Base-by-base conservation (phyloP, 75 land plant genomes). In the Ceratopteris richardii region DNA sequence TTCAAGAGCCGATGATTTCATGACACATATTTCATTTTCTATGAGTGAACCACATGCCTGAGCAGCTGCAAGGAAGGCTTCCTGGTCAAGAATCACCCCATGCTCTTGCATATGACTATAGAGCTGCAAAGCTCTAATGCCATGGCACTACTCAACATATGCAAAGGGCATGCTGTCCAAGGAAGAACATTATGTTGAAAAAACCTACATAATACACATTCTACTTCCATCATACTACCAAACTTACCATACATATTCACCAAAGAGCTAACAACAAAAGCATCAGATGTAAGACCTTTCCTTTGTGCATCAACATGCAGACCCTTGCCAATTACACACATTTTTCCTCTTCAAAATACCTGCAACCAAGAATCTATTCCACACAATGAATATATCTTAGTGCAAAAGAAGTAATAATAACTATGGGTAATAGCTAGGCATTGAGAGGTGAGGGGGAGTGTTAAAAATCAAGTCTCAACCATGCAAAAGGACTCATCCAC, bases 141-240 rank as follows among this genome's bases (percentile, higher is more conserved):
- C 54, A 18, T 48, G 63, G 4, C 63, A 72, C 16, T 66, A 37
- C 66, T 52, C 71, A 40, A 54, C 36, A 71, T 47, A 71, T 11
- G 60, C 74, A 47, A 72, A 47, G 18, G 70, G 51, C 74, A 73
- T 14, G 48, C 60, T n/a, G 41, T 73, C 73, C 75, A 73, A 24
- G 57, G 41, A 44, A 69, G 44, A 23, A 73, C 65, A 56, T 61
- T 44, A 20, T 33, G 55, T 51, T 42, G 53, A 58, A 56, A 23
- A 18, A 41, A 54, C 5, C 27, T 39, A 4, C 33, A 42, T 37
- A 65, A 71, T 22, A 58, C 41, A 31, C 47, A 44, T 19, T 54
- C 29, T 30, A 63, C 63, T 47, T 51, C 72, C 0, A 44, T 29
- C 12, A 67, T 48, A 13, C 56, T 52, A 20, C 57, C 61, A 30